Base-by-base conservation (phyloP, 768 basidiomycete species). In the Gelatoporia subvermispora region DNA sequence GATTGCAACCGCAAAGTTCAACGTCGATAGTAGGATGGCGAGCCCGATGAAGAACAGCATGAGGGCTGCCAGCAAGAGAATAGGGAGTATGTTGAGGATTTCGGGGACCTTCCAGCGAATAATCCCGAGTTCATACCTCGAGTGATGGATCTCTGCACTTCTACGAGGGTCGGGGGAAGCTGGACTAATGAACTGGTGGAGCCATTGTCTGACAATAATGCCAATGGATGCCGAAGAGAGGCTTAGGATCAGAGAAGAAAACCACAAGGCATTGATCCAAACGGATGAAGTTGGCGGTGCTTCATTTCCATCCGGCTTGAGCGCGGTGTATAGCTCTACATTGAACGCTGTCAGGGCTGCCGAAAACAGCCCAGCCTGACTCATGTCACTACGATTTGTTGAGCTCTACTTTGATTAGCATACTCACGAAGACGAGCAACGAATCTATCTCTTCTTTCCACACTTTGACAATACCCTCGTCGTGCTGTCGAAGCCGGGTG, bases 371-470 rank as follows among this genome's bases (percentile, higher is more conserved):
- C 56, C 59, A 10, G 56, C 52, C 56, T 60, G n/a, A 25, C 11
- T 9, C 8, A 35, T 39, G 7, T 21, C 16, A 13, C 4, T n/a
- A 10, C 15, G 31, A 21, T 1, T 8, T 0, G 23, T 15, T 8
- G 24, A 35, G 2, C 31, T 20, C 1, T 2, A n/a, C n/a, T n/a
- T n/a, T n/a, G n/a, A n/a, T n/a, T n/a, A n/a, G n/a, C n/a, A n/a
- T 0, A 51, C 58, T 24, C 37, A 61, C 60, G 36, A 61, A 61
- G 4, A 61, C 50, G 2, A 61, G 49, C 3, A 58, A n/a, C n/a
- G 46, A 2, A 56, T 58, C 28, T 61, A 61, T 54, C 13, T 59
- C 55, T 36, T 59, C 58, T 18, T 59, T 59, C 55, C 60, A 61
- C 3, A 37, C 50, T 2, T 35, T 43, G 2, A 50, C 44, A 35